Evolutionary conservation across 2,329 filamentous ascomycete species (phyloP).

Genomic region (Eurotiales sp.): DNA sequence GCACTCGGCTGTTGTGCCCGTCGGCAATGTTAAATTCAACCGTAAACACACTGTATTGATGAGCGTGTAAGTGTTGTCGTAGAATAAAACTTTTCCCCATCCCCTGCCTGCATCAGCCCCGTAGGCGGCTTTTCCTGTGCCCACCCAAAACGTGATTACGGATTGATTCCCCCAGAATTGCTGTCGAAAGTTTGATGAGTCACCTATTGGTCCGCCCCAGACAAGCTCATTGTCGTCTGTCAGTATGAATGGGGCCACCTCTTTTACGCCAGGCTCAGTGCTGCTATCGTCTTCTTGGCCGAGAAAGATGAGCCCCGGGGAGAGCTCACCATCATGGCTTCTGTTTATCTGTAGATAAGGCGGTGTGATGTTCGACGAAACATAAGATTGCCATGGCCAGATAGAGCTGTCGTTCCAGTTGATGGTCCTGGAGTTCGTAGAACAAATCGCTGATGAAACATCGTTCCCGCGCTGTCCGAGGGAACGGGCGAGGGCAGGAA

Average conservation of each 20-base stretch:
- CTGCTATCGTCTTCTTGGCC: background rate
- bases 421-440: background rate
- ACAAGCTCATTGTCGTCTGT: constrained; percentile 5
- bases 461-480: too few relatives aligned
- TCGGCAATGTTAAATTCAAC: background rate
- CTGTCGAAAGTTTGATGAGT: background rate
- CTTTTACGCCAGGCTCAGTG: background rate
- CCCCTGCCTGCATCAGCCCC: background rate
- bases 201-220: background rate
- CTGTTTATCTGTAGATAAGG: background rate
- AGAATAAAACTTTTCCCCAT: background rate
- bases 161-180: background rate
- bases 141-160: background rate
- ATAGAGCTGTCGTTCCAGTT: background rate
- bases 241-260: background rate
- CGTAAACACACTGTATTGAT: background rate
- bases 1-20: background rate
- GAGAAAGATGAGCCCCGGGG: constrained; percentile 2
- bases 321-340: background rate
- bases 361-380: background rate
- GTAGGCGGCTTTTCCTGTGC: background rate
- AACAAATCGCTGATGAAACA: background rate
- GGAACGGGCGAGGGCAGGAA: too few relatives aligned
- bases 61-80: constrained; percentile 3
- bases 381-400: constrained; percentile 6